Conservation (phyloP, 805 yeast species). For the Lachancea waltii region DNA sequence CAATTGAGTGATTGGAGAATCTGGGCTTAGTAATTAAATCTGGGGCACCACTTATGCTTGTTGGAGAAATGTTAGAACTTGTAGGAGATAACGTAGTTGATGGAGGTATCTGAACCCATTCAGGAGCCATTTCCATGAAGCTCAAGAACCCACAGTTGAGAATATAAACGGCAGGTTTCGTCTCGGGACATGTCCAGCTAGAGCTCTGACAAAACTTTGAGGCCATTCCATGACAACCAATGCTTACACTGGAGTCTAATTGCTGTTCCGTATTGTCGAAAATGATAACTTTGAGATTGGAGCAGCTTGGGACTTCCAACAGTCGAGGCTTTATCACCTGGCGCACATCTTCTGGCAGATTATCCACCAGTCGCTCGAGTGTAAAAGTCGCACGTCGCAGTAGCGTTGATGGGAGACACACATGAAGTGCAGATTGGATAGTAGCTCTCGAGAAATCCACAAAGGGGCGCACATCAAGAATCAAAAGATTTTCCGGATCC, state of each 20-base stretch:
- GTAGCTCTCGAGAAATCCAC: constrained; percentile 61
- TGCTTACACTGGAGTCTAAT: constrained; percentile 20
- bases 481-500: constrained; percentile 11
- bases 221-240: constrained; percentile 25
- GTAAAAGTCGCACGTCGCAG: constrained; percentile 69
- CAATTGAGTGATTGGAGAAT: not conserved
- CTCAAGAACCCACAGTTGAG: constrained; percentile 8
- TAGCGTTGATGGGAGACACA: constrained; percentile 86
- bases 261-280: constrained; percentile 25
- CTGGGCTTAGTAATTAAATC: not conserved
- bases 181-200: not conserved
- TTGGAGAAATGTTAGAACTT: not conserved
- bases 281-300: constrained; percentile 18
- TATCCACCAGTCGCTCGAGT: constrained; percentile 53
- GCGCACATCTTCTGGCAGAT: constrained; percentile 48
- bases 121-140: constrained; percentile 3
- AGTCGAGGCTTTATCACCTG: not conserved
- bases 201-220: constrained; percentile 19
- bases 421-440: constrained; percentile 56
- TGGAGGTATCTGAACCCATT: not conserved
- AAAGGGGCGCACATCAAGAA: constrained; percentile 68
- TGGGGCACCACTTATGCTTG: not conserved
- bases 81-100: not conserved
- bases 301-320: constrained; percentile 9
- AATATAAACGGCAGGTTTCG: constrained; percentile 5